Conservation (phyloP, 257 asterid genomes). For the Apocynum venetum region DNA sequence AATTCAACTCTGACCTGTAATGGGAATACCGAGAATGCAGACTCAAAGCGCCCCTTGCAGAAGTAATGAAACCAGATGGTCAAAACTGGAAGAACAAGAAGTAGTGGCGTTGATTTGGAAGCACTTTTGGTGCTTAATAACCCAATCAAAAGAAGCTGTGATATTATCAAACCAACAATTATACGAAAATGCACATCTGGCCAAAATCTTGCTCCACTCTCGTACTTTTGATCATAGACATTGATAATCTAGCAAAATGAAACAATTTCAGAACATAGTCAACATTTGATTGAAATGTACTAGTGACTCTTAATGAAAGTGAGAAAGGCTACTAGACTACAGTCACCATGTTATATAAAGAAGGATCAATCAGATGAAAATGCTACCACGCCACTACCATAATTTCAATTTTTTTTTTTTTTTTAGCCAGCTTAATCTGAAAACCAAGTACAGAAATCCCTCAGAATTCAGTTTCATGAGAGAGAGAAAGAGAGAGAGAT, state of each 20-base stretch:
- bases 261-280: background rate
- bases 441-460: background rate
- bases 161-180: slow-evolving; percentile 52
- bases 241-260: slow-evolving; percentile 65
- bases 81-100: slow-evolving; percentile 60
- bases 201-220: slow-evolving; percentile 89
- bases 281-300: background rate
- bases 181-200: slow-evolving; percentile 86
- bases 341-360: background rate
- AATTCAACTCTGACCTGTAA: slow-evolving; percentile 51
- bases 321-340: background rate
- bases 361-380: background rate
- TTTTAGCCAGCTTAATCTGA: background rate
- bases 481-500: background rate
- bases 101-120: slow-evolving; percentile 51
- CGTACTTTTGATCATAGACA: slow-evolving; percentile 81
- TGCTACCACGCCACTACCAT: background rate
- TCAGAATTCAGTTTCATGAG: background rate
- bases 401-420: background rate
- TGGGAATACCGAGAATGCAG: slow-evolving; percentile 65
- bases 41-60: slow-evolving; percentile 73
- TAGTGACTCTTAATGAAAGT: background rate
- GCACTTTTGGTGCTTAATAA: slow-evolving; percentile 59
- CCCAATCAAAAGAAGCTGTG: slow-evolving; percentile 75
- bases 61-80: slow-evolving; percentile 71